Percentiles rank a stretch among this genome's conserved stretches.
Evolutionary conservation across 805 yeast species (phyloP).

Genomic region (Geotrichum ghanense): DNA sequence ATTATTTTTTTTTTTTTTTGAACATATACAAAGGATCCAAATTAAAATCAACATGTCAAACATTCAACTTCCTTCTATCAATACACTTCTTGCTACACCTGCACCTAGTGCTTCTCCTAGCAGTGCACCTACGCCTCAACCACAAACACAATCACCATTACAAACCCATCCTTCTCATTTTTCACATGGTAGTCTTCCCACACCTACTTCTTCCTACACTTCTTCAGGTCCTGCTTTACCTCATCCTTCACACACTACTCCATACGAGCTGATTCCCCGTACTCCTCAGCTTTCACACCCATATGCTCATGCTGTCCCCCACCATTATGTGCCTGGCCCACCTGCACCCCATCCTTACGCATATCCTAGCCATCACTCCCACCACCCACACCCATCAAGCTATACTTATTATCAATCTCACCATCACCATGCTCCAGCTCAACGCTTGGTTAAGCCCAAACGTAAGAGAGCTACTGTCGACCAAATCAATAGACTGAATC

Average conservation of each 20-base stretch:
- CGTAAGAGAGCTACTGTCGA: conserved; percentile 72
- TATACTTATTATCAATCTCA: background rate
- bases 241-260: background rate
- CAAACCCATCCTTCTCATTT: background rate
- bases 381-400: background rate
- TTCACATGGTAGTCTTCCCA: background rate
- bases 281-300: background rate
- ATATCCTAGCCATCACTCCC: background rate
- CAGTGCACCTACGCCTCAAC: too few relatives aligned
- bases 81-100: background rate
- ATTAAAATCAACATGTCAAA: background rate
- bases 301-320: background rate
- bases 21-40: too few relatives aligned
- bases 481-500: conserved; percentile 54
- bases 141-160: background rate
- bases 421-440: conserved; percentile 3
- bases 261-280: background rate
- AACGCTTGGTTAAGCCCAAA: conserved; percentile 28
- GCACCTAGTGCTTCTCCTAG: background rate
- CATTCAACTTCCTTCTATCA: background rate
- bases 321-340: background rate
- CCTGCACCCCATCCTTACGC: background rate
- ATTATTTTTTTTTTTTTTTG: too few relatives aligned
- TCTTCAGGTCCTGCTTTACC: background rate
- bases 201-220: conserved; percentile 1